Evolutionary conservation across 1,284 basidiomycete species (phyloP).

Genomic region (Trametes sp.): DNA sequence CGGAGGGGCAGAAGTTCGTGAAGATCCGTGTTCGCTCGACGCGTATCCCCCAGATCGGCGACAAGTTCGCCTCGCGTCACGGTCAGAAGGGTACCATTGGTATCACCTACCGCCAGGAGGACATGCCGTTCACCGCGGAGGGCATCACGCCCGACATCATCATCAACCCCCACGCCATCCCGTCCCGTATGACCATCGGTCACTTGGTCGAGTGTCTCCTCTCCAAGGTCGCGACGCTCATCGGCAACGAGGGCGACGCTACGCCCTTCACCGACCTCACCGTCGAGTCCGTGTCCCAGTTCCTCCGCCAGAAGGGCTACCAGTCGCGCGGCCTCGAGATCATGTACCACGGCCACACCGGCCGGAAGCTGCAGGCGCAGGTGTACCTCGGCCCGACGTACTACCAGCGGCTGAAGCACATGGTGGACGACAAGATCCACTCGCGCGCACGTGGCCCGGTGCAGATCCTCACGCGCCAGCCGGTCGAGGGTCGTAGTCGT

Average conservation of each 20-base stretch:
- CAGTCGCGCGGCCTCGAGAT: conserved; percentile 97
- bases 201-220: conserved; percentile 99
- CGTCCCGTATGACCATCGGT: conserved; percentile 99
- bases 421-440: conserved; percentile 99
- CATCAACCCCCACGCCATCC: conserved; percentile 99
- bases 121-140: conserved; percentile 99
- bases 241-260: conserved; percentile 97
- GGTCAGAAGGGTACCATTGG: conserved; percentile 99
- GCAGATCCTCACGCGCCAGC: conserved; percentile 97
- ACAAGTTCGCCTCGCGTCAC: conserved; percentile 99
- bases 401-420: conserved; percentile 99
- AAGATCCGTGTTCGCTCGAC: conserved; percentile 97
- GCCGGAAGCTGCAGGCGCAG: conserved; percentile 96
- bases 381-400: conserved; percentile 99
- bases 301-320: conserved; percentile 87
- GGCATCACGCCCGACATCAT: conserved; percentile 97
- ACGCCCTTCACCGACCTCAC: conserved; percentile 99
- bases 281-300: conserved; percentile 91
- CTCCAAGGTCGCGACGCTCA: conserved; percentile 95
- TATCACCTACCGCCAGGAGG: conserved; percentile 99
- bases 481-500: conserved; percentile 98
- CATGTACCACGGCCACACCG: conserved; percentile 99
- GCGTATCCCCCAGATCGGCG: conserved; percentile 96
- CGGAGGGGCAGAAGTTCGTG: conserved; percentile 97
- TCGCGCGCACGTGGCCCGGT: conserved; percentile 97